phyloP scores from a whole-genome alignment of 441 rosid genomes.

The Melastoma candidum region DNA sequence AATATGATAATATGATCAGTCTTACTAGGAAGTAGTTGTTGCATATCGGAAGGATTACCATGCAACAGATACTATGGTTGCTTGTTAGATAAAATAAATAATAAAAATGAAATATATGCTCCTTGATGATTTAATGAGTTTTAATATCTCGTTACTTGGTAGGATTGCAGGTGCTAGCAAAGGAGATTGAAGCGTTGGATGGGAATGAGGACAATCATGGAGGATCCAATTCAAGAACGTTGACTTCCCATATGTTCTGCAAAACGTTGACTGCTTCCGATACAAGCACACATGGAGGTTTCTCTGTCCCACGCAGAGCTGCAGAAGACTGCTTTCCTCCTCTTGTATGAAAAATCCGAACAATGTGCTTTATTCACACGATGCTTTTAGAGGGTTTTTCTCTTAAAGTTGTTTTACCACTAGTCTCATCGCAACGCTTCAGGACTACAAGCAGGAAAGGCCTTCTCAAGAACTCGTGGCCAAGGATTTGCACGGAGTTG shows the following conservation, averaged over 20 bases:
- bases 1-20: too few species aligned
- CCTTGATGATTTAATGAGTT: conserved; percentile 12
- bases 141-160: conserved; percentile 31
- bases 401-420: conserved; percentile 9
- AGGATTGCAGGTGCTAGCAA: conserved; percentile 40
- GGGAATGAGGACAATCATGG: conserved; percentile 44
- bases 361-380: conserved; percentile 2
- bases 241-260: conserved; percentile 85
- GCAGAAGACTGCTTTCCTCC: conserved; percentile 92
- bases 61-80: background rate
- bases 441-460: conserved; percentile 90
- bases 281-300: conserved; percentile 97
- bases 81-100: conserved; percentile 2
- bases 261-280: conserved; percentile 92
- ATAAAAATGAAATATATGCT: conserved; percentile 1
- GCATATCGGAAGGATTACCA: too few species aligned
- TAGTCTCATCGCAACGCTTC: conserved; percentile 15
- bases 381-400: background rate
- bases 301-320: conserved; percentile 83
- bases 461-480: conserved; percentile 95
- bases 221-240: conserved; percentile 40
- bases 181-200: conserved; percentile 34
- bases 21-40: too few species aligned
- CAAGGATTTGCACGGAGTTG: conserved; percentile 83
- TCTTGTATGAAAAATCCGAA: conserved; percentile 31